These are phyloP conservation scores for Fusarium anguioides DNA, from an alignment of 2,329 filamentous ascomycete species.

Conservation along the genomic window DNA sequence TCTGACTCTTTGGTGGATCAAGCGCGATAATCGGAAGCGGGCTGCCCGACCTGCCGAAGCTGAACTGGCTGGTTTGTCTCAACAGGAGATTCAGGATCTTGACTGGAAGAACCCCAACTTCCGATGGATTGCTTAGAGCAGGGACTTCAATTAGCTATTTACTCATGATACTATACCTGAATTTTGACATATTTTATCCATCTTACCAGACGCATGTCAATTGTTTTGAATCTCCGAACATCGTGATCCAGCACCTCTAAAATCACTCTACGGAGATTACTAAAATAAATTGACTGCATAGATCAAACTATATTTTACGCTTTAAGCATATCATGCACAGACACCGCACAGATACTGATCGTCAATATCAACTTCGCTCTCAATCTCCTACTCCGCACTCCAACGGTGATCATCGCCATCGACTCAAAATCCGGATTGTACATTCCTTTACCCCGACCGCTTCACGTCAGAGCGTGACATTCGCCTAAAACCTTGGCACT, in stretches of 20 bases:
- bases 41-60: constrained; percentile 46
- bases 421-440: too few relatives aligned
- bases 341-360: too few relatives aligned
- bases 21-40: constrained; percentile 64
- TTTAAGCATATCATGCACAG: too few relatives aligned
- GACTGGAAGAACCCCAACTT: constrained; percentile 76
- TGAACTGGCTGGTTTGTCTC: constrained; percentile 64
- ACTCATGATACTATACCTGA: too few relatives aligned
- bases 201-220: rapidly evolving
- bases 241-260: too few relatives aligned
- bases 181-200: background rate
- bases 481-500: background rate
- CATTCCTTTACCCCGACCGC: background rate
- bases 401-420: too few relatives aligned
- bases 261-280: too few relatives aligned
- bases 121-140: constrained; percentile 57
- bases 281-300: too few relatives aligned
- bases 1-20: constrained; percentile 68
- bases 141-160: background rate
- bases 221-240: background rate
- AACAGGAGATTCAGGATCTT: constrained; percentile 66
- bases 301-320: too few relatives aligned
- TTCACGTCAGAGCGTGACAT: background rate
- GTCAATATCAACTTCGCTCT: too few relatives aligned
- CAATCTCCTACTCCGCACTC: too few relatives aligned